phyloP scores from a whole-genome alignment of 306 rosid genomes.

The Vigna reflexopilosa region DNA sequence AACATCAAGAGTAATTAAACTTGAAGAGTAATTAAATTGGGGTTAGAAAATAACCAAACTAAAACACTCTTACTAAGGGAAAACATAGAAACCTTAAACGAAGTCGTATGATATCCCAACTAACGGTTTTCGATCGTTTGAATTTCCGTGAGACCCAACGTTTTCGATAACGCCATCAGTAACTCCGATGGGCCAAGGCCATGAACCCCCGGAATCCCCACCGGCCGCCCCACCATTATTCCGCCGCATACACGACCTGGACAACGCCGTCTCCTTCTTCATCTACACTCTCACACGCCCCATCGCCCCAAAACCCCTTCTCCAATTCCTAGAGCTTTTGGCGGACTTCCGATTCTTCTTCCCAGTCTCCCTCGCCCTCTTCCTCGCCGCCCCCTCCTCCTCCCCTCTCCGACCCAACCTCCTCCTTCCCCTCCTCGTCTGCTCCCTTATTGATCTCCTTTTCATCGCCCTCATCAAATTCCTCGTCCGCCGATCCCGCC shows the following conservation, averaged over 20 bases:
- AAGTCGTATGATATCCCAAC: background rate
- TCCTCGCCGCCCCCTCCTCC: constrained; percentile 47
- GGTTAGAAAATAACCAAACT: too few species aligned
- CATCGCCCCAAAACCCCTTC: constrained; percentile 49
- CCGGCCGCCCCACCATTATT: constrained; percentile 41
- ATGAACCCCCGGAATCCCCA: constrained; percentile 24
- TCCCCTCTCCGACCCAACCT: constrained; percentile 52
- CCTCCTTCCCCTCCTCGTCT: constrained; percentile 62
- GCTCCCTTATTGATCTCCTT: constrained; percentile 73
- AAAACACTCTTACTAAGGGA: background rate
- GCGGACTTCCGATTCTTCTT: constrained; percentile 78
- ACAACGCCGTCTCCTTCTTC: constrained; percentile 49
- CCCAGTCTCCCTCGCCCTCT: constrained; percentile 63
- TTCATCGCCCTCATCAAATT: constrained; percentile 61
- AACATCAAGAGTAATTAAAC: too few species aligned
- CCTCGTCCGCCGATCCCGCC: constrained; percentile 70
- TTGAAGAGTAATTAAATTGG: too few species aligned
- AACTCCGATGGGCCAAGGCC: constrained; percentile 47
- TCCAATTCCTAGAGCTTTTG: constrained; percentile 62
- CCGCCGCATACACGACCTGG: constrained; percentile 49
- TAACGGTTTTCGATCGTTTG: background rate
- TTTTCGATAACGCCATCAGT: background rate
- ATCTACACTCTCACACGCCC: constrained; percentile 56
- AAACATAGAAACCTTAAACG: background rate
- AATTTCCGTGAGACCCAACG: background rate